Evolutionary conservation across 768 basidiomycete genomes (phyloP).

Genomic region (Pleurotus cornucopiae): DNA sequence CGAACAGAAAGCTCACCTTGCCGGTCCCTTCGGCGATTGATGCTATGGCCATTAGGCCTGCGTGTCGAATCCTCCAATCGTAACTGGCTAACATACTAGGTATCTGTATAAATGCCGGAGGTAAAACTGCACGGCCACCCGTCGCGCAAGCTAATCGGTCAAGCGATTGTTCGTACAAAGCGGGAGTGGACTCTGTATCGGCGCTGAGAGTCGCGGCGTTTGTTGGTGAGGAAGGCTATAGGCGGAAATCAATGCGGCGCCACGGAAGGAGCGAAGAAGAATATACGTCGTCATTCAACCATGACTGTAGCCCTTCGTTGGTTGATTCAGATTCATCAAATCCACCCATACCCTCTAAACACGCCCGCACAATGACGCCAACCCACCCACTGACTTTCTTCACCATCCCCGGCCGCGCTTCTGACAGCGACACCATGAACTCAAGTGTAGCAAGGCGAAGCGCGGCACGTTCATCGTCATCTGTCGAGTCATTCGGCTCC

Average conservation of each 20-base stretch:
- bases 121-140: conserved; percentile 71
- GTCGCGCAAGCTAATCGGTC: conserved; percentile 80
- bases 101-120: conserved; percentile 76
- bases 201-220: conserved; percentile 2
- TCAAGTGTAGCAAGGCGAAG: conserved; percentile 74
- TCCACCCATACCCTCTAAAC: conserved; percentile 80
- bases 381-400: conserved; percentile 69
- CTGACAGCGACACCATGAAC: conserved; percentile 78
- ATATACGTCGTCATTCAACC: conserved; percentile 71
- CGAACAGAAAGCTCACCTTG: conserved; percentile 38
- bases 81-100: conserved; percentile 77
- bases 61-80: conserved; percentile 84
- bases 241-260: not conserved
- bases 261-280: conserved; percentile 1
- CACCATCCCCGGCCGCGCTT: conserved; percentile 69
- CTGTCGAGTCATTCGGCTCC: conserved; percentile 22
- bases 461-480: conserved; percentile 56
- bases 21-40: conserved; percentile 82
- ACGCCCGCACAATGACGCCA: conserved; percentile 63
- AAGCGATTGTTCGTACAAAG: conserved; percentile 78
- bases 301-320: conserved; percentile 37
- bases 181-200: conserved; percentile 32
- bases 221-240: not conserved
- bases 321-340: conserved; percentile 50
- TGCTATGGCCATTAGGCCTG: conserved; percentile 84